Conservation (phyloP, 257 asterid species). For the Eucommia ulmoides region DNA sequence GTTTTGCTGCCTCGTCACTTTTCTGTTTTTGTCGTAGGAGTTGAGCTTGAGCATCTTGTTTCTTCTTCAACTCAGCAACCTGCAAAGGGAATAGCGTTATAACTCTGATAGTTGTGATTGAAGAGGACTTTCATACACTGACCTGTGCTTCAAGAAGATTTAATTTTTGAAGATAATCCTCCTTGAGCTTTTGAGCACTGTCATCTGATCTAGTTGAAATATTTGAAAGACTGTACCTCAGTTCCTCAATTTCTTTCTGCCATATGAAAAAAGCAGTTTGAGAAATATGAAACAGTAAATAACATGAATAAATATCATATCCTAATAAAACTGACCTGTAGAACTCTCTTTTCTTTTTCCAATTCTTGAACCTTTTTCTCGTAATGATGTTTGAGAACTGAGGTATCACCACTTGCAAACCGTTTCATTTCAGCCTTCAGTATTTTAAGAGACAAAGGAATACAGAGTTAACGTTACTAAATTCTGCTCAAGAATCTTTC, state of each 20-base stretch:
- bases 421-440: conserved; percentile 89
- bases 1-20: conserved; percentile 92
- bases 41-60: conserved; percentile 98
- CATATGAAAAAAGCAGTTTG: conserved; percentile 10
- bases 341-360: conserved; percentile 58
- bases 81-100: conserved; percentile 20
- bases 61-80: conserved; percentile 90
- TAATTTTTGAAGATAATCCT: conserved; percentile 89
- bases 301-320: background rate
- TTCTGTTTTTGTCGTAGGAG: conserved; percentile 86
- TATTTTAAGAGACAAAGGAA: conserved; percentile 4
- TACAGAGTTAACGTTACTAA: no score
- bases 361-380: conserved; percentile 90
- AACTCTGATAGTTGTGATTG: conserved; percentile 4
- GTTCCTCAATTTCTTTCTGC: conserved; percentile 89
- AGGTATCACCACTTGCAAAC: conserved; percentile 46
- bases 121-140: conserved; percentile 1
- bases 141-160: conserved; percentile 91
- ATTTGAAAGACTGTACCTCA: conserved; percentile 49
- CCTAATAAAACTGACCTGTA: conserved; percentile 42
- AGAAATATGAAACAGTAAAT: conserved; percentile 5
- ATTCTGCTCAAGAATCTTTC: no score
- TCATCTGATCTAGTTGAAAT: conserved; percentile 72
- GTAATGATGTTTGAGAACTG: conserved; percentile 81
- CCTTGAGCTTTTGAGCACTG: conserved; percentile 87